A percentile compares a stretch with the other conserved stretches of the same genome.
Evolutionary conservation across 495 filamentous ascomycete species (phyloP).

Genomic region (Neurospora sp.): DNA sequence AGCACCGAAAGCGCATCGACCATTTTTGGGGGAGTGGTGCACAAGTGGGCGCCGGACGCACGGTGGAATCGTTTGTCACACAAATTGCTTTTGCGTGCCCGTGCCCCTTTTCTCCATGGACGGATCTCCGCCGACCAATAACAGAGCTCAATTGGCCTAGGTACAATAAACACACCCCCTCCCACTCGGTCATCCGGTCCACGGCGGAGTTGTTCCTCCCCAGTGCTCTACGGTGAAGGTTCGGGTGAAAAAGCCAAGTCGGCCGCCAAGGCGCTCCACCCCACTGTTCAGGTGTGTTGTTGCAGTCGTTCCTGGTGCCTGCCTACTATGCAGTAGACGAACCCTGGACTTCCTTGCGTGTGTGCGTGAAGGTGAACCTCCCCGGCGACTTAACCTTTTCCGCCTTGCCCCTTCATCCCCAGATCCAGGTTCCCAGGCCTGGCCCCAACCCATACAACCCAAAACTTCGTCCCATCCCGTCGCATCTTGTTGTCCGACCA

Average conservation of each 20-base stretch:
- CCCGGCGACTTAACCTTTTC: constrained; percentile 8
- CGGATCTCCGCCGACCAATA: neutral
- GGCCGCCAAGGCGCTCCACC: neutral
- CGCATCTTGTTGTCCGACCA: neutral
- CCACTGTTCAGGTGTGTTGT: neutral
- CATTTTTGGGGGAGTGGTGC: neutral
- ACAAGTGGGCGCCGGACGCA: neutral
- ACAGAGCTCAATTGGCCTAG: neutral
- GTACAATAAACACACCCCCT: neutral
- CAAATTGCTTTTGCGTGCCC: neutral
- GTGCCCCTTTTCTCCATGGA: neutral
- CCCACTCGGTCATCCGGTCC: neutral
- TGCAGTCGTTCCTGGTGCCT: neutral
- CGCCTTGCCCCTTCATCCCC: constrained; percentile 13
- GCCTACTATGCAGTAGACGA: too few species aligned
- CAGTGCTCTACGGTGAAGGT: neutral
- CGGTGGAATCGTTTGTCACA: neutral
- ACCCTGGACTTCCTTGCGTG: neutral
- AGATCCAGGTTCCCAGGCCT: constrained; percentile 8
- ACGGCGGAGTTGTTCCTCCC: neutral
- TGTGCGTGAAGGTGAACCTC: neutral
- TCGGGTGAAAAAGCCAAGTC: neutral
- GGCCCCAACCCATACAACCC: constrained; percentile 1
- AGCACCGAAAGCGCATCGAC: constrained; percentile 8
- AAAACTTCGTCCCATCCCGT: constrained; percentile 12